Conservation (phyloP, 2,329 filamentous ascomycete genomes). For the Dothistroma septosporum region DNA sequence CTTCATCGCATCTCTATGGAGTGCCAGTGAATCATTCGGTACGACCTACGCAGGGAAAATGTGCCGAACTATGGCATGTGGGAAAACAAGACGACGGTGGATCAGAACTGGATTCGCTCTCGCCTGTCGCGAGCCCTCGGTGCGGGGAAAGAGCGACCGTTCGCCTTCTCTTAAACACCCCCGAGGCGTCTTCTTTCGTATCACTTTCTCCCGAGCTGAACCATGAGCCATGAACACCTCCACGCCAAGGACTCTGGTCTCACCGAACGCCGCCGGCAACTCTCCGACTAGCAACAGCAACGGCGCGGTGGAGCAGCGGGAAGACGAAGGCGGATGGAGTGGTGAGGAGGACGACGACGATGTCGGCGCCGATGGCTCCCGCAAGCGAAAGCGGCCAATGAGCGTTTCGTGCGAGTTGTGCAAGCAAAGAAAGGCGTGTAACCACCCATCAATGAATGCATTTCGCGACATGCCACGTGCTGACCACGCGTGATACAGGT, state of each 20-base stretch:
- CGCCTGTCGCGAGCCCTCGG: slow-evolving; percentile 10
- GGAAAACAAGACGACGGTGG: slow-evolving; percentile 1
- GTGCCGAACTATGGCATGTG: slow-evolving; percentile 3
- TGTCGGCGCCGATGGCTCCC: slow-evolving; percentile 29
- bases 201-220: slow-evolving; percentile 16
- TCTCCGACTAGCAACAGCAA: slow-evolving; percentile 19
- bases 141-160: slow-evolving; percentile 13
- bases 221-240: slow-evolving; percentile 13
- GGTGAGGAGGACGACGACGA: slow-evolving; percentile 38
- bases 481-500: slow-evolving; percentile 24
- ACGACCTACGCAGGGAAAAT: slow-evolving; percentile 9
- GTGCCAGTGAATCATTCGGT: slow-evolving; percentile 1
- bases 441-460: background rate
- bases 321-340: slow-evolving; percentile 38
- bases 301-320: slow-evolving; percentile 20
- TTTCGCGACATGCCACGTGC: background rate
- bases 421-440: slow-evolving; percentile 70
- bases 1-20: background rate
- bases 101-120: slow-evolving; percentile 2
- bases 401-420: slow-evolving; percentile 64
- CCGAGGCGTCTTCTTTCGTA: slow-evolving; percentile 8
- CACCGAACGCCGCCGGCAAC: slow-evolving; percentile 19
- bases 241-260: slow-evolving; percentile 9
- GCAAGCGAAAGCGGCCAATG: slow-evolving; percentile 47
- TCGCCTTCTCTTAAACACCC: slow-evolving; percentile 1